phyloP scores from a whole-genome alignment of 768 basidiomycete species.

The Lentinula sp. region DNA sequence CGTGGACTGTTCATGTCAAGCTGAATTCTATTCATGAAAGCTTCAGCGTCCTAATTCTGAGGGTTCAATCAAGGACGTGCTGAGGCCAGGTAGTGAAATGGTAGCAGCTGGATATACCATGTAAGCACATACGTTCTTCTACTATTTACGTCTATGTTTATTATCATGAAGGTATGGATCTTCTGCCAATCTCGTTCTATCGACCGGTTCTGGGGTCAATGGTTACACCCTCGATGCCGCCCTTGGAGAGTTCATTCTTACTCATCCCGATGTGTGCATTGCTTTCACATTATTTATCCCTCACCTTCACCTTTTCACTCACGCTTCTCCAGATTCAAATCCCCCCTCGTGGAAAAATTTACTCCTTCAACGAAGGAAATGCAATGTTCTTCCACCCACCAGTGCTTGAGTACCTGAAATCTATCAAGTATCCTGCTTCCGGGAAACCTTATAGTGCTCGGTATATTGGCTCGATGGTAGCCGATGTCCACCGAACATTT shows the following conservation, averaged over 20 bases:
- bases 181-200: constrained; percentile 92
- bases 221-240: constrained; percentile 96
- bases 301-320: neutral
- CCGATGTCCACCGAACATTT: constrained; percentile 94
- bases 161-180: constrained; percentile 61
- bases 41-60: constrained; percentile 64
- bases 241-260: constrained; percentile 97
- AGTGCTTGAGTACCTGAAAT: constrained; percentile 75
- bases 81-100: constrained; percentile 93
- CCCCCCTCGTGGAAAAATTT: constrained; percentile 94
- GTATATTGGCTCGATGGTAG: constrained; percentile 98
- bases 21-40: constrained; percentile 1
- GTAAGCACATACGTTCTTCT: constrained; percentile 27
- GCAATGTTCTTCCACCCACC: constrained; percentile 88
- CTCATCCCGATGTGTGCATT: constrained; percentile 80
- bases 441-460: constrained; percentile 88
- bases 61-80: constrained; percentile 82
- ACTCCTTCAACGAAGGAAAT: constrained; percentile 99
- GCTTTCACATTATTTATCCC: neutral
- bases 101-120: constrained; percentile 98
- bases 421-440: constrained; percentile 82
- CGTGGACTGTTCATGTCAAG: constrained; percentile 22
- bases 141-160: neutral
- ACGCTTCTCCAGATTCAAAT: constrained; percentile 67
- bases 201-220: constrained; percentile 93